These are phyloP conservation scores for Talaromyces sp. DNA, from an alignment of 2,329 filamentous ascomycete species.

Conservation along the genomic window DNA sequence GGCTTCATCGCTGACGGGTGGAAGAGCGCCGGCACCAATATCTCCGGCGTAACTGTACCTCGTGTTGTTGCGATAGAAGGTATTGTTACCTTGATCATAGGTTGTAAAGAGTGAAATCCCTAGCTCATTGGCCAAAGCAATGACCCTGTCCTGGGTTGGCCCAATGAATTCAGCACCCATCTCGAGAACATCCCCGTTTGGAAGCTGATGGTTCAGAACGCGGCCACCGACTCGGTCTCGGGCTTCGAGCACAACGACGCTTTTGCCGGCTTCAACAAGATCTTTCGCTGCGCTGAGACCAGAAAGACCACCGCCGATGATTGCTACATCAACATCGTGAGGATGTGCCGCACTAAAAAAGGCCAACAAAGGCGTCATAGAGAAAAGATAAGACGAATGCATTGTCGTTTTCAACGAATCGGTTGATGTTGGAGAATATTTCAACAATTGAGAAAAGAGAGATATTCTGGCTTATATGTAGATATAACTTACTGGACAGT, in stretches of 20 bases:
- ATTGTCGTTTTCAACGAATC: not conserved
- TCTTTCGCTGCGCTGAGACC: not conserved
- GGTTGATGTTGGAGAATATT: not conserved
- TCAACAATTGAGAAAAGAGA: not conserved
- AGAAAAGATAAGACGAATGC: not conserved
- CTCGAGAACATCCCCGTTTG: not conserved
- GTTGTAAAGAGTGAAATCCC: not conserved
- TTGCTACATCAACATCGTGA: not conserved
- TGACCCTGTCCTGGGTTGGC: not conserved
- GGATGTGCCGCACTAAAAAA: not conserved
- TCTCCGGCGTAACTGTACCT: not conserved
- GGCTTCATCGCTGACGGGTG: not conserved
- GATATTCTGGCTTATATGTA: not conserved
- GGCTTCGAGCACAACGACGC: not conserved
- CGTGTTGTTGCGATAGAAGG: not conserved
- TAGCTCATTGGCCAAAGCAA: not conserved
- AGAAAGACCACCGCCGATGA: not conserved
- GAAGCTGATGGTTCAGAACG: not conserved
- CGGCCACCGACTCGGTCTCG: not conserved
- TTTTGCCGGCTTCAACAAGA: not conserved
- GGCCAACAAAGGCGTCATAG: not conserved
- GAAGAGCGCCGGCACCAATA: not conserved
- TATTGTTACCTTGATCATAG: not conserved
- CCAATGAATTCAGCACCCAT: not conserved
- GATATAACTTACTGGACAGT: not conserved